Percentiles rank a stretch among this genome's conserved stretches.
Conservation (phyloP, 1,284 basidiomycete species). For the Flammula alnicola region DNA sequence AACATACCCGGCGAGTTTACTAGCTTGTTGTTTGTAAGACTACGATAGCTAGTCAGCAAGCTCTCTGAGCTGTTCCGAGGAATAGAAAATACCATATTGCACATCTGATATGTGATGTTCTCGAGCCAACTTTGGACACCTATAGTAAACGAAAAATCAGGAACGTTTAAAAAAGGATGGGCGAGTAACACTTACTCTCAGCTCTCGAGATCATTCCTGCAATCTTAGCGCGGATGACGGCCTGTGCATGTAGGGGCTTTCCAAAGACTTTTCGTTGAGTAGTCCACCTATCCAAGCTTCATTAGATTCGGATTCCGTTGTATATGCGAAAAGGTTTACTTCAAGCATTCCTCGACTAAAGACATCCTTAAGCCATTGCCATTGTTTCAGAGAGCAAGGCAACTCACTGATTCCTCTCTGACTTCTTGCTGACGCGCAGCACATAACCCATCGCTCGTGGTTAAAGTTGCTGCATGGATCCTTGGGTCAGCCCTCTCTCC, state of each 20-base stretch:
- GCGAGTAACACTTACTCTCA: slow-evolving; percentile 30
- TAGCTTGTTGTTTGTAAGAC: slow-evolving; percentile 48
- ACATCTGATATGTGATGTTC: slow-evolving; percentile 88
- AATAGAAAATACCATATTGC: slow-evolving; percentile 65
- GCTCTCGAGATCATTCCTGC: slow-evolving; percentile 86
- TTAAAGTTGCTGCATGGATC: slow-evolving; percentile 67
- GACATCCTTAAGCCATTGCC: slow-evolving; percentile 26
- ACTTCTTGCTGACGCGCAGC: slow-evolving; percentile 67
- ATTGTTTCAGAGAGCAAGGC: background rate
- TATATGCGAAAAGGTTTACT: slow-evolving; percentile 42
- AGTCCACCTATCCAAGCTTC: slow-evolving; percentile 60
- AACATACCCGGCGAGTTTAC: slow-evolving; percentile 53
- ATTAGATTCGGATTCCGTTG: background rate
- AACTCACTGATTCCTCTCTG: slow-evolving; percentile 53
- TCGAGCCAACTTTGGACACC: slow-evolving; percentile 88
- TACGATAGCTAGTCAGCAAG: slow-evolving; percentile 14
- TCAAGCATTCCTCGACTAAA: slow-evolving; percentile 77
- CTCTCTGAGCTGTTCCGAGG: background rate
- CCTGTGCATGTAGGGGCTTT: slow-evolving; percentile 83
- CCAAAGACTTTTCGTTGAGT: slow-evolving; percentile 86
- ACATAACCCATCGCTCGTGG: slow-evolving; percentile 86
- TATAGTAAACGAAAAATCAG: slow-evolving; percentile 44
- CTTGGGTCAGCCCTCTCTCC: background rate
- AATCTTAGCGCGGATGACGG: slow-evolving; percentile 87
- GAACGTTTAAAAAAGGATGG: background rate